Evolutionary conservation across 1,284 basidiomycete species (phyloP).

Genomic region (Afroboletus lepidellus): DNA sequence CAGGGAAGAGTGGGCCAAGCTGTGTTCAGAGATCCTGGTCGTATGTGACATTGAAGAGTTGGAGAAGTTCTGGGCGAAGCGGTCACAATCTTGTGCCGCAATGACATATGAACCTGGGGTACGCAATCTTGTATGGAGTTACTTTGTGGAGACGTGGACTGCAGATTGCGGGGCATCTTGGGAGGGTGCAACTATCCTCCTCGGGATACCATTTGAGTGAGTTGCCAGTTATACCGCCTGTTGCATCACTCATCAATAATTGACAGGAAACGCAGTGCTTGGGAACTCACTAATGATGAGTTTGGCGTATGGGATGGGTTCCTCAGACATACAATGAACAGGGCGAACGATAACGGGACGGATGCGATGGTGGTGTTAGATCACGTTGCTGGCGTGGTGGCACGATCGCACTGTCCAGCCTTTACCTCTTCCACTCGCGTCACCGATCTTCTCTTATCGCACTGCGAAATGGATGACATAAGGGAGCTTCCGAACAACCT

Average conservation of each 20-base stretch:
- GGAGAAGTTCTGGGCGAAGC: slow-evolving; percentile 50
- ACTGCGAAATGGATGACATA: slow-evolving; percentile 49
- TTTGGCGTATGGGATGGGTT: slow-evolving; percentile 57
- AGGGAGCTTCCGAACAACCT: slow-evolving; percentile 48
- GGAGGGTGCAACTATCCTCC: slow-evolving; percentile 54
- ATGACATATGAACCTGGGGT: slow-evolving; percentile 26
- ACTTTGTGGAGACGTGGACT: slow-evolving; percentile 54
- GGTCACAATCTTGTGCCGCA: slow-evolving; percentile 15
- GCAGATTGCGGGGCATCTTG: slow-evolving; percentile 41
- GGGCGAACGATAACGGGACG: slow-evolving; percentile 57
- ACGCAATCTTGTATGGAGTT: slow-evolving; percentile 53
- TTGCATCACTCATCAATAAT: slow-evolving; percentile 8
- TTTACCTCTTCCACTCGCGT: slow-evolving; percentile 47
- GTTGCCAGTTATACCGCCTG: slow-evolving; percentile 25
- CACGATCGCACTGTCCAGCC: slow-evolving; percentile 43
- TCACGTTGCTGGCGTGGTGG: slow-evolving; percentile 48
- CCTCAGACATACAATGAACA: slow-evolving; percentile 48
- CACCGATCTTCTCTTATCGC: slow-evolving; percentile 57
- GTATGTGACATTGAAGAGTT: slow-evolving; percentile 47
- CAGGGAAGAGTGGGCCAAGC: slow-evolving; percentile 52
- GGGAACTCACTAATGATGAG: slow-evolving; percentile 56
- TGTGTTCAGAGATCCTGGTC: slow-evolving; percentile 53
- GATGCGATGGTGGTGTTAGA: slow-evolving; percentile 54
- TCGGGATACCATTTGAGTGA: slow-evolving; percentile 63
- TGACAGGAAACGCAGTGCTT: slow-evolving; percentile 45